Evolutionary conservation across 371 early-diverging fungal species (phyloP), one percentile per base, ranked within the genome.

Genomic region (Capillidium rhysosporum): DNA sequence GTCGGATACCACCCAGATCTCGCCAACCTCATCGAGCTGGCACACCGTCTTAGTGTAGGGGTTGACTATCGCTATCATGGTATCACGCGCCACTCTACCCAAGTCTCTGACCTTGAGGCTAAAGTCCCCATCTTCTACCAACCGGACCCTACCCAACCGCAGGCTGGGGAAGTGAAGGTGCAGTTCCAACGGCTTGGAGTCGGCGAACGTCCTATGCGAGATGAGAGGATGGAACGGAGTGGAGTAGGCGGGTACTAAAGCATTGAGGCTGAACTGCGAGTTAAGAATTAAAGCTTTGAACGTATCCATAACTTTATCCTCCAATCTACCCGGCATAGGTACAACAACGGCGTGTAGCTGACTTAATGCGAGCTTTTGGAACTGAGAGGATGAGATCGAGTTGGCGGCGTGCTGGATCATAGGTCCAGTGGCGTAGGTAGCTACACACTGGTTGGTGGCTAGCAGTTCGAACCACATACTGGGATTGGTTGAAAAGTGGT

Each of bases 1-100:
- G n/a, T 77, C 76, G 5, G 77, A 77, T 9, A 77, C 69, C 1
- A 91, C 85, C 87, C 89, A 89, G 10, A 91, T 82, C 66, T 89
- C 91, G 45, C 91, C 91, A 25, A 88, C 64, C 46, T 75, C 72
- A 46, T 85, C 75, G 16, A 79, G 76, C 1, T 76, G 69, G 58
- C 84, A 78, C 3, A 81, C 65, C 16, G 64, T 69, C 3, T 63
- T 65, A 2, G 84, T 80, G 24, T 68, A 71, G 0, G 88, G 86
- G 52, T 89, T 77, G 30, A 88, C 86, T 55, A 89, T 84, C 21
- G 86, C 90, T 2, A 86, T 75, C 66, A 83, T 81, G 0, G 90
- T 84, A 57, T 80, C 77, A 55, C 79, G 75, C 9, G 77, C 70
- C 0, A 76, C 63, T 65, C 52, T 9, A 39, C 52, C 52, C 3